Conservation (phyloP, 2,329 filamentous ascomycete species). For the Penicillium sp. region DNA sequence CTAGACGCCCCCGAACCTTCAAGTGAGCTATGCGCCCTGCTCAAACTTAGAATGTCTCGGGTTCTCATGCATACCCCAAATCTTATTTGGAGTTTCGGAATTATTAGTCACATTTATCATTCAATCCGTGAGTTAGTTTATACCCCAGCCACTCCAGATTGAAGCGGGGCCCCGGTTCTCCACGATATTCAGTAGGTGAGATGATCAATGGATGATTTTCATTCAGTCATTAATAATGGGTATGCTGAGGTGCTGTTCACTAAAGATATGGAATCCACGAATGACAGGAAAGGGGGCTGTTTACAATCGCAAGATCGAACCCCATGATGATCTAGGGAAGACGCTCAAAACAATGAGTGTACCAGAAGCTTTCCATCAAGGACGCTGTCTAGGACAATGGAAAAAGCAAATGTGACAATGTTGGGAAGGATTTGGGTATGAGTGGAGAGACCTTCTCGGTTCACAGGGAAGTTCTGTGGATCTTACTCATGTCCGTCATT, state of each 20-base stretch:
- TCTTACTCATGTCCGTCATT: conserved; percentile 21
- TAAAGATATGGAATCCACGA: neutral
- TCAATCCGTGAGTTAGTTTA: neutral
- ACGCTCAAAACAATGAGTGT: neutral
- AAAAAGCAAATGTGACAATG: neutral
- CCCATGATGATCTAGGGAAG: neutral
- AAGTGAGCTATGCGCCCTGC: neutral
- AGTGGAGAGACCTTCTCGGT: neutral
- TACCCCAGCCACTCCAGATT: neutral
- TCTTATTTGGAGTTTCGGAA: no score
- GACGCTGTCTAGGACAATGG: neutral
- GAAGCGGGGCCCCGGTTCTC: neutral
- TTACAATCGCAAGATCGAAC: neutral
- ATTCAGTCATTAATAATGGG: conserved; percentile 2
- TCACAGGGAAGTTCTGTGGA: no score
- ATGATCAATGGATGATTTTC: neutral
- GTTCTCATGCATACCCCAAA: no score
- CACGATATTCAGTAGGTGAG: neutral
- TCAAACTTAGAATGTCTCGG: neutral
- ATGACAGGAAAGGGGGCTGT: neutral
- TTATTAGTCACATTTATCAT: neutral
- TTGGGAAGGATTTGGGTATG: neutral
- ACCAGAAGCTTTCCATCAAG: neutral
- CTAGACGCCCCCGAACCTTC: neutral
- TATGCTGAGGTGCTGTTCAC: neutral